Evolutionary conservation across 192 early-diverging fungal species (phyloP).

Genomic region (Allomyces javanicus): DNA sequence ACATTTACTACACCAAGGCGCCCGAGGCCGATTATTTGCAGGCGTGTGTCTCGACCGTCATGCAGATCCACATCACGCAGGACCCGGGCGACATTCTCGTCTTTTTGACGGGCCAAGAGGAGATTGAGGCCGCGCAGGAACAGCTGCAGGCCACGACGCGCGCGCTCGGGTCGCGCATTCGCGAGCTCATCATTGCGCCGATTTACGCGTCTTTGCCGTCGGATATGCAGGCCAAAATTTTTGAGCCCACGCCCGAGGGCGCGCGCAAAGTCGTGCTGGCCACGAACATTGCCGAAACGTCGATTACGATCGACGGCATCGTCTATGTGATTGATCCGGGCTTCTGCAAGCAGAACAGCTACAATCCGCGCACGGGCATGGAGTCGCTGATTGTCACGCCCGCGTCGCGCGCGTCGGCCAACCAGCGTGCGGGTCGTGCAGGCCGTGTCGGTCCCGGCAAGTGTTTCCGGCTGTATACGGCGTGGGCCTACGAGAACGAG

Average conservation of each 20-base stretch:
- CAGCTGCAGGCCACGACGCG: slow-evolving; percentile 48
- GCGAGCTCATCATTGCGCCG: slow-evolving; percentile 79
- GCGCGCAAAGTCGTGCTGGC: slow-evolving; percentile 87
- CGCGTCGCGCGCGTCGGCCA: slow-evolving; percentile 80
- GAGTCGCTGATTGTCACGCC: slow-evolving; percentile 91
- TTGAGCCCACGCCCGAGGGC: slow-evolving; percentile 87
- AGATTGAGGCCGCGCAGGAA: slow-evolving; percentile 87
- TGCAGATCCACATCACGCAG: slow-evolving; percentile 85
- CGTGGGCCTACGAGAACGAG: slow-evolving; percentile 78
- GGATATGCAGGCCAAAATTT: slow-evolving; percentile 90
- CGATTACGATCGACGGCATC: slow-evolving; percentile 92
- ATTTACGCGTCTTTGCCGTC: slow-evolving; percentile 92
- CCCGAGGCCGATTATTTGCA: slow-evolving; percentile 93
- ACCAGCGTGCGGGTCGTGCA: slow-evolving; percentile 85
- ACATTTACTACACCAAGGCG: slow-evolving; percentile 84
- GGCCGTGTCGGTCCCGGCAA: slow-evolving; percentile 93
- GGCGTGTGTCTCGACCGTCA: slow-evolving; percentile 76
- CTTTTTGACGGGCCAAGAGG: slow-evolving; percentile 95
- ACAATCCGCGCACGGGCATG: slow-evolving; percentile 88
- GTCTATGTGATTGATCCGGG: slow-evolving; percentile 96
- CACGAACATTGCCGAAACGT: slow-evolving; percentile 98
- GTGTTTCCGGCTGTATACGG: slow-evolving; percentile 89
- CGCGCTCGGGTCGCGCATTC: slow-evolving; percentile 67
- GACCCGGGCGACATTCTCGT: slow-evolving; percentile 78
- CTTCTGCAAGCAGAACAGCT: slow-evolving; percentile 88